Conservation (phyloP, 1,139 yeast genomes). For the Cylindricascospora bacillispora region DNA sequence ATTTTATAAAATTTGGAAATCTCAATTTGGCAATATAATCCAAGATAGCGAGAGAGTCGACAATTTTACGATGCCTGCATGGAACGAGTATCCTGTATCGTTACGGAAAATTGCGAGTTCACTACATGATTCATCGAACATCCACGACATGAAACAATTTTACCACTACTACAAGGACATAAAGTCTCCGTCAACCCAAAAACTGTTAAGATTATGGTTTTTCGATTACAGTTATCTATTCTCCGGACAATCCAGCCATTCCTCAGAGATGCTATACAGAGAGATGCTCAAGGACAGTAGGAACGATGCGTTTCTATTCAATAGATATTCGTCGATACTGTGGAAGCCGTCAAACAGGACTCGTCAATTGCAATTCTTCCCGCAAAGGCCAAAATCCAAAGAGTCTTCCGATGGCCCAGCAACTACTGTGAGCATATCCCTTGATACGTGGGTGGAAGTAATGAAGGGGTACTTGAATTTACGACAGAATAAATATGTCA, state of each 20-base stretch:
- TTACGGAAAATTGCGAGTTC: constrained; percentile 10
- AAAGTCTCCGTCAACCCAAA: constrained; percentile 8
- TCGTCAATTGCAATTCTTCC: constrained; percentile 2
- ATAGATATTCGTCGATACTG: constrained; percentile 3
- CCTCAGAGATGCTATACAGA: not conserved
- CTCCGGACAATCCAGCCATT: not conserved
- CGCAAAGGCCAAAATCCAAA: no score
- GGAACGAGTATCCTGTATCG: constrained; percentile 13
- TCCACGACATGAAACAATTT: constrained; percentile 16
- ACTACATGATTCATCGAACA: constrained; percentile 10
- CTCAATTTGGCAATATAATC: constrained; percentile 8
- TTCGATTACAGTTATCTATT: constrained; percentile 3
- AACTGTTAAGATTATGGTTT: constrained; percentile 4
- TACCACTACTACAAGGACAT: constrained; percentile 12
- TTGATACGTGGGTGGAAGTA: constrained; percentile 1
- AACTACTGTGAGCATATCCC: constrained; percentile 1
- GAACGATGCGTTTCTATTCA: constrained; percentile 2
- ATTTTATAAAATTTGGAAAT: constrained; percentile 19
- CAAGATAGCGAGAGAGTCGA: constrained; percentile 10
- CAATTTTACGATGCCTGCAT: constrained; percentile 19
- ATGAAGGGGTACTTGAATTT: constrained; percentile 1
- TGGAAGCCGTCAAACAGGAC: constrained; percentile 1
- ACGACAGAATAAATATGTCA: constrained; percentile 1
- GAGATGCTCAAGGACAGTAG: constrained; percentile 2
- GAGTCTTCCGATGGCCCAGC: not conserved